Percentiles rank a stretch among this genome's conserved stretches.
Evolutionary conservation across 225 moss, liverwort and hornwort genomes (phyloP).

Genomic region (Pleurozium schreberi): DNA sequence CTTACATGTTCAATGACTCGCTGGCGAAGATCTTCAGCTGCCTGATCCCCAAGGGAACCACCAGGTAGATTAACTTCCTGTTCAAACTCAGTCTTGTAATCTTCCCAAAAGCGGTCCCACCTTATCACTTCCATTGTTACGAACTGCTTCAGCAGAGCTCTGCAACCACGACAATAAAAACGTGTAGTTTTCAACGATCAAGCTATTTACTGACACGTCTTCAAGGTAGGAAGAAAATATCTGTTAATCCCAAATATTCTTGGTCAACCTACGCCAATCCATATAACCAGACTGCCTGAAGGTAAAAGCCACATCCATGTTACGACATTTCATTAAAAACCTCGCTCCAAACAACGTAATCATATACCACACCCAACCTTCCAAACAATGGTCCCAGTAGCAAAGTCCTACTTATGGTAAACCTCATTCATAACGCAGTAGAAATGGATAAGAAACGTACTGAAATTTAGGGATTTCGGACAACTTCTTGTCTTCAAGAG

Average conservation of each 20-base stretch:
- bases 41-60: constrained; percentile 73
- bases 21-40: constrained; percentile 82
- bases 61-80: constrained; percentile 68
- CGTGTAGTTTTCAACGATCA: background rate
- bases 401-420: background rate
- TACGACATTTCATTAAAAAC: background rate
- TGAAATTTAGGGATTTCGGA: constrained; percentile 94
- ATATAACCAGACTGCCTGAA: background rate
- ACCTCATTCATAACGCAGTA: background rate
- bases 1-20: constrained; percentile 97
- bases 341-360: background rate
- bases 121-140: constrained; percentile 55
- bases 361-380: background rate
- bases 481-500: constrained; percentile 90
- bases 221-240: constrained; percentile 11
- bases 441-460: constrained; percentile 21
- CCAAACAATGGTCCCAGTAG: background rate
- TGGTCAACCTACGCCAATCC: background rate
- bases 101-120: constrained; percentile 70
- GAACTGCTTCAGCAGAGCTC: constrained; percentile 82
- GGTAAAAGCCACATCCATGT: background rate
- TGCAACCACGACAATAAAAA: constrained; percentile 21
- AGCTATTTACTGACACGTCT: constrained; percentile 4
- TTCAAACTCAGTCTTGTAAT: constrained; percentile 75
- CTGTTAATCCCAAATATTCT: background rate